Evolutionary conservation across 2,329 filamentous ascomycete species (phyloP).

Genomic region (Epichloe elymi): DNA sequence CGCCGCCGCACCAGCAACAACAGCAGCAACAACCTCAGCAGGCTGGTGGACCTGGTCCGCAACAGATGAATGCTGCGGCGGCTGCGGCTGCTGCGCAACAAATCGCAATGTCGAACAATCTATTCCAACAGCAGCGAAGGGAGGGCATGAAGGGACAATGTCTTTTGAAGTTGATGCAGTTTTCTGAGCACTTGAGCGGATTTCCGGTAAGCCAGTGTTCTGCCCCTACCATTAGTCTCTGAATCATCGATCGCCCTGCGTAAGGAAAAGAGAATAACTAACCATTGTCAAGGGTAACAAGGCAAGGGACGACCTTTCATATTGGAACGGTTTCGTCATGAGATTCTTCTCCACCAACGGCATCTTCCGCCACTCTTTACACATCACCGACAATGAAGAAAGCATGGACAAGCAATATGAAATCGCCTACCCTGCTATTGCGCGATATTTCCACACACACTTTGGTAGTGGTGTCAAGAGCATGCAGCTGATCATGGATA

Average conservation of each 20-base stretch:
- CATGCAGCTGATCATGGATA: conserved; percentile 76
- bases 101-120: conserved; percentile 18
- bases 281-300: conserved; percentile 33
- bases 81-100: conserved; percentile 19
- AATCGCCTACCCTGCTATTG: conserved; percentile 66
- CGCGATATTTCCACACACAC: conserved; percentile 81
- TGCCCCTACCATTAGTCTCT: neutral
- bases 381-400: conserved; percentile 41
- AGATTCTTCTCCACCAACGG: conserved; percentile 70
- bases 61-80: conserved; percentile 17
- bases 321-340: conserved; percentile 70
- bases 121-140: conserved; percentile 34
- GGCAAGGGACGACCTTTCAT: conserved; percentile 53
- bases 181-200: conserved; percentile 47
- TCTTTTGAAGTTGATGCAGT: conserved; percentile 46
- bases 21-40: conserved; percentile 13
- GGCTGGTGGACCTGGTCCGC: conserved; percentile 8
- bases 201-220: conserved; percentile 33
- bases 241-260: too few relatives aligned
- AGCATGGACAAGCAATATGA: conserved; percentile 68
- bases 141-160: conserved; percentile 43
- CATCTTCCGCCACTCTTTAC: conserved; percentile 62
- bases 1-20: conserved; percentile 12
- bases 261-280: neutral
- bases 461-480: conserved; percentile 77